Evolutionary conservation across 495 filamentous ascomycete species (phyloP).

Genomic region (Entonaema liquescens): DNA sequence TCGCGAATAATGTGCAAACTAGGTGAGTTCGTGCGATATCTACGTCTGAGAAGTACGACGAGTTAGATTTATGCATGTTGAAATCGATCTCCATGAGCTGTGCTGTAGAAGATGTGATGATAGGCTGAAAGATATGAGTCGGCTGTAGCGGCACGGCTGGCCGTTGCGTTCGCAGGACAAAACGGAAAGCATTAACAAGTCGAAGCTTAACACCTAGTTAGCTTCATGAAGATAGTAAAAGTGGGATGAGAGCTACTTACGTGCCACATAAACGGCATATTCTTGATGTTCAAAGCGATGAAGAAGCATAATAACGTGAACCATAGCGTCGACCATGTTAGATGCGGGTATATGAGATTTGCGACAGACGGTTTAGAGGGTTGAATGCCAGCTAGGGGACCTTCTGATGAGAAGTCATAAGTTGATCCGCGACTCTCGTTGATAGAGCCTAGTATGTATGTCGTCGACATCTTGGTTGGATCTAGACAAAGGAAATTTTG

Average conservation of each 20-base stretch:
- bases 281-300: slow-evolving; percentile 33
- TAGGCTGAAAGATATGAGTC: slow-evolving; percentile 45
- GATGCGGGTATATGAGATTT: slow-evolving; percentile 31
- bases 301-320: slow-evolving; percentile 39
- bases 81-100: slow-evolving; percentile 50
- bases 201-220: slow-evolving; percentile 28
- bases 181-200: slow-evolving; percentile 47
- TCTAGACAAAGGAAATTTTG: slow-evolving; percentile 15
- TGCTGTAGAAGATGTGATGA: slow-evolving; percentile 45
- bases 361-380: slow-evolving; percentile 22
- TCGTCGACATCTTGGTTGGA: slow-evolving; percentile 34
- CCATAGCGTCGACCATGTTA: slow-evolving; percentile 40
- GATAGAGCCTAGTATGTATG: slow-evolving; percentile 39
- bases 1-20: slow-evolving; percentile 66
- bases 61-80: slow-evolving; percentile 67
- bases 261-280: slow-evolving; percentile 42
- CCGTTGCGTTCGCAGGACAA: slow-evolving; percentile 41
- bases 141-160: slow-evolving; percentile 38
- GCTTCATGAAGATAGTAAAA: not conserved
- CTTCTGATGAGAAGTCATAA: slow-evolving; percentile 27
- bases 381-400: slow-evolving; percentile 17
- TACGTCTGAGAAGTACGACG: slow-evolving; percentile 78
- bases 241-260: slow-evolving; percentile 17
- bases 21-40: slow-evolving; percentile 73
- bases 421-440: slow-evolving; percentile 33